Evolutionary conservation across 495 filamentous ascomycete species (phyloP).

Genomic region (Penicillium parvum): DNA sequence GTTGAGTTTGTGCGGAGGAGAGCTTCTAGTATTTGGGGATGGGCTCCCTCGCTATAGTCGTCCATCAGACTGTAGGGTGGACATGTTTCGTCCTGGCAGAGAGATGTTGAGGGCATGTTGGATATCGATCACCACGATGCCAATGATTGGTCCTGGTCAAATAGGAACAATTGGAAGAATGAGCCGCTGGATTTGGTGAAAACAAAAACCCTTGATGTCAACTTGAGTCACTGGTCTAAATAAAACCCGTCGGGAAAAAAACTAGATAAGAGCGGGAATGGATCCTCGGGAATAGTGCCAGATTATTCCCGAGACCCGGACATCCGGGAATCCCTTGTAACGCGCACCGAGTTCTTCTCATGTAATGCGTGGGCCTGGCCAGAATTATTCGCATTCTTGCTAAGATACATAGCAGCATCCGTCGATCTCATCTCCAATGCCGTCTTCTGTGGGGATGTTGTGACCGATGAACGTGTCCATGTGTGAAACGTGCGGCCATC

Average conservation of each 20-base stretch:
- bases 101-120: conserved; percentile 24
- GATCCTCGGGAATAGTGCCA: conserved; percentile 11
- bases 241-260: conserved; percentile 15
- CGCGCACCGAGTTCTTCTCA: conserved; percentile 10
- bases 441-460: too few species aligned
- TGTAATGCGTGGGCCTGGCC: conserved; percentile 12
- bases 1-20: conserved; percentile 35
- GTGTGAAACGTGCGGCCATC: too few species aligned
- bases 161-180: too few species aligned
- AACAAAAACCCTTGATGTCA: neutral
- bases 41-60: conserved; percentile 46
- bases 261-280: conserved; percentile 17
- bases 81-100: conserved; percentile 28
- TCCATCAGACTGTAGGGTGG: conserved; percentile 41
- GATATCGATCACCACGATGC: neutral
- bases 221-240: conserved; percentile 18
- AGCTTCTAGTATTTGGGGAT: conserved; percentile 40
- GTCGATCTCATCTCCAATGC: neutral
- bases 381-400: neutral
- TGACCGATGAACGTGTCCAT: too few species aligned
- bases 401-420: neutral
- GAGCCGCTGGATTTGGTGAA: too few species aligned
- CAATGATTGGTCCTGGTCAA: neutral
- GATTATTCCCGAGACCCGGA: conserved; percentile 23
- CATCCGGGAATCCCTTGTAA: conserved; percentile 16